These are phyloP conservation scores for Aspergillus avenaceus DNA, from an alignment of 495 filamentous ascomycete genomes.

Conservation along the genomic window DNA sequence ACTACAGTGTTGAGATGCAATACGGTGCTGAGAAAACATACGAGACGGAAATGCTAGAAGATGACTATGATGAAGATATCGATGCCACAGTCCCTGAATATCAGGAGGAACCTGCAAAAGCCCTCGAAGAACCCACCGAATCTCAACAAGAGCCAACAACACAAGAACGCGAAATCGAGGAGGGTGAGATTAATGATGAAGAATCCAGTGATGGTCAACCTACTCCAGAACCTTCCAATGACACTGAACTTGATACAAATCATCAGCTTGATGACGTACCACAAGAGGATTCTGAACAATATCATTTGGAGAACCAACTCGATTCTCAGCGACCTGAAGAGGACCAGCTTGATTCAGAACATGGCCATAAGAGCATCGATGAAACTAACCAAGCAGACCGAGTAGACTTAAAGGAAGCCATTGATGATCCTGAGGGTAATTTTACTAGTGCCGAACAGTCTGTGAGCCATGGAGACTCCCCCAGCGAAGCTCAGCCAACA, in stretches of 20 bases:
- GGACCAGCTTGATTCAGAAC: conserved; percentile 1
- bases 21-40: conserved; percentile 29
- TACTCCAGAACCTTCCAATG: conserved; percentile 2
- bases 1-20: conserved; percentile 33
- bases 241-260: conserved; percentile 1
- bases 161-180: neutral
- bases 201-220: conserved; percentile 3
- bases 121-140: neutral
- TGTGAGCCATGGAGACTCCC: conserved; percentile 10
- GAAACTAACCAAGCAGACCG: conserved; percentile 23
- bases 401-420: neutral
- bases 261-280: neutral
- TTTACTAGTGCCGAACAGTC: neutral
- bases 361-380: conserved; percentile 12
- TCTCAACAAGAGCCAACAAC: conserved; percentile 11
- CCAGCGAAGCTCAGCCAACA: conserved; percentile 1
- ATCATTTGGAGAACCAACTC: conserved; percentile 14
- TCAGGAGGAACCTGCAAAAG: no score
- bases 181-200: conserved; percentile 9
- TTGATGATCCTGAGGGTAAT: neutral
- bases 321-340: conserved; percentile 1
- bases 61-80: conserved; percentile 34
- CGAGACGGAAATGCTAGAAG: conserved; percentile 42
- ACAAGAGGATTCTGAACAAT: conserved; percentile 9
- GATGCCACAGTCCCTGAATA: conserved; percentile 28